Evolutionary conservation across 208 protist species (phyloP).

Genomic region (Trypanosoma cruzi): DNA sequence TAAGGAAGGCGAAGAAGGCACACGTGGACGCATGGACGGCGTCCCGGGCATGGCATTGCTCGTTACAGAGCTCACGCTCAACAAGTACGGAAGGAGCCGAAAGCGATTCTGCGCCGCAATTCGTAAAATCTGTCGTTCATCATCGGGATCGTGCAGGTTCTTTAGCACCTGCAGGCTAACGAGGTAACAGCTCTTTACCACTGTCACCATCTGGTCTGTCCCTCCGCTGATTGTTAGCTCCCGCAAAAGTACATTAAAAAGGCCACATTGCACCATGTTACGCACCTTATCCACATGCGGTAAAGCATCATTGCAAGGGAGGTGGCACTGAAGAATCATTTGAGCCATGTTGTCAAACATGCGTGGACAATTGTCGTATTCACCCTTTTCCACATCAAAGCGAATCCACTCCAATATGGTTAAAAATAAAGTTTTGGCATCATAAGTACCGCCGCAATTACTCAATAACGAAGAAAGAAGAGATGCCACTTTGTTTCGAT

Average conservation of each 20-base stretch:
- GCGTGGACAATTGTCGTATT: constrained; percentile 75
- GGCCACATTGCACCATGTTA: constrained; percentile 57
- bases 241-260: constrained; percentile 83
- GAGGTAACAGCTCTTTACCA: constrained; percentile 58
- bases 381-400: constrained; percentile 77
- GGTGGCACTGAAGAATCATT: constrained; percentile 73
- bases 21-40: constrained; percentile 36
- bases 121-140: constrained; percentile 42
- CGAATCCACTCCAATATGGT: constrained; percentile 78
- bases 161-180: constrained; percentile 42
- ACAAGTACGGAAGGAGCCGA: constrained; percentile 65
- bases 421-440: constrained; percentile 35
- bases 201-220: constrained; percentile 68
- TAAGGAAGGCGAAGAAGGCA: constrained; percentile 37
- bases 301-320: constrained; percentile 36
- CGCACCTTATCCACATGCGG: constrained; percentile 53
- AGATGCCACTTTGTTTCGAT: constrained; percentile 57
- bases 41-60: constrained; percentile 44
- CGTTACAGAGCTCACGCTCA: constrained; percentile 60
- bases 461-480: constrained; percentile 60
- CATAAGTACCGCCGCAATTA: constrained; percentile 40
- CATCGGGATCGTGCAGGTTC: constrained; percentile 38
- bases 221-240: constrained; percentile 49
- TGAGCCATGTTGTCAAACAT: constrained; percentile 86
- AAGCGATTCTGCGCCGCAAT: constrained; percentile 70